These are phyloP conservation scores for Nothopassalora personata DNA, from an alignment of 2,329 filamentous ascomycete species.

Conservation along the genomic window DNA sequence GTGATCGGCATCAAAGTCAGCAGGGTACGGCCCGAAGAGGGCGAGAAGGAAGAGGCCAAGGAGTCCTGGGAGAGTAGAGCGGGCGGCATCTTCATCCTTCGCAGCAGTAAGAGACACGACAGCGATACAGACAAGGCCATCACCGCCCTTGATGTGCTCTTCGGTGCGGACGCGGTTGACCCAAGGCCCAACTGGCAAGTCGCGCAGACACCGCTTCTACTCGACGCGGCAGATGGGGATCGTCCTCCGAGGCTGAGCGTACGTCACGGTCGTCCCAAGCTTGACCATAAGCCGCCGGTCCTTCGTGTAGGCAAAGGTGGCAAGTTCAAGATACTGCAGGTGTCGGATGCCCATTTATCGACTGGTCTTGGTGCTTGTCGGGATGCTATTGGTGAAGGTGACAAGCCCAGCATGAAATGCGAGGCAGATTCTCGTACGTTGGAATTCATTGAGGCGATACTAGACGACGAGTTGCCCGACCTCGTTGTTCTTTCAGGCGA, in stretches of 20 bases:
- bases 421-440: slow-evolving; percentile 88
- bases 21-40: slow-evolving; percentile 60
- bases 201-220: slow-evolving; percentile 64
- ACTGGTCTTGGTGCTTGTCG: slow-evolving; percentile 82
- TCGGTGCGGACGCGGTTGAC: slow-evolving; percentile 86
- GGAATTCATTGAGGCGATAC: slow-evolving; percentile 75
- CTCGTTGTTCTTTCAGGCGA: slow-evolving; percentile 88
- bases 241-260: slow-evolving; percentile 73
- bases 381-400: slow-evolving; percentile 62
- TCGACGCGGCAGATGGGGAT: slow-evolving; percentile 58
- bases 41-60: slow-evolving; percentile 51
- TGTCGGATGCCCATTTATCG: slow-evolving; percentile 89
- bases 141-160: slow-evolving; percentile 79
- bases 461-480: slow-evolving; percentile 92
- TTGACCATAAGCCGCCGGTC: slow-evolving; percentile 52
- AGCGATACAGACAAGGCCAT: slow-evolving; percentile 70
- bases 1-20: slow-evolving; percentile 74
- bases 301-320: slow-evolving; percentile 81
- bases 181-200: slow-evolving; percentile 81
- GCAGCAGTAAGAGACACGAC: slow-evolving; percentile 64
- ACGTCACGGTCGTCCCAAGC: slow-evolving; percentile 62
- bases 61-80: slow-evolving; percentile 73
- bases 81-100: slow-evolving; percentile 75
- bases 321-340: slow-evolving; percentile 94
- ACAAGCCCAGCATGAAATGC: slow-evolving; percentile 50